Conservation (phyloP, 2,329 filamentous ascomycete species). For the Cladophialophora chaetospira region DNA sequence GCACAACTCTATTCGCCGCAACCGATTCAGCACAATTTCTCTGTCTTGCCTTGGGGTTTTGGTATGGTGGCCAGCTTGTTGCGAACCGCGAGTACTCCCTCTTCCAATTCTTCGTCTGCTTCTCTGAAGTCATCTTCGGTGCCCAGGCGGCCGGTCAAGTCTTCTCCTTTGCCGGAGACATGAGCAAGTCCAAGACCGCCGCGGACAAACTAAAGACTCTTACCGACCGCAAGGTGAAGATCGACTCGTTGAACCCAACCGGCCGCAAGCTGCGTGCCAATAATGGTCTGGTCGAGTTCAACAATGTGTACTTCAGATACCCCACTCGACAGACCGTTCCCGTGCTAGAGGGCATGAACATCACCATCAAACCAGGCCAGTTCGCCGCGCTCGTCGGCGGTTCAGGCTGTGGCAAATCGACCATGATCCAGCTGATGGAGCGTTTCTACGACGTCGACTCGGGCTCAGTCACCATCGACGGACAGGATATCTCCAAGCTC, state of each 20-base stretch:
- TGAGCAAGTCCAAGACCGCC: background rate
- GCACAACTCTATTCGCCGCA: constrained; percentile 66
- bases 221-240: background rate
- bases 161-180: background rate
- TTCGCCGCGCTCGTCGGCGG: constrained; percentile 76
- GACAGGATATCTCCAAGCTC: constrained; percentile 78
- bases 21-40: constrained; percentile 66
- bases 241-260: background rate
- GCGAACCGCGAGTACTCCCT: constrained; percentile 64
- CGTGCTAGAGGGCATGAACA: constrained; percentile 59
- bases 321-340: constrained; percentile 56
- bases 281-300: background rate
- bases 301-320: constrained; percentile 38
- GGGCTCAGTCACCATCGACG: constrained; percentile 79
- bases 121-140: constrained; percentile 43
- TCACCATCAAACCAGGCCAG: constrained; percentile 51
- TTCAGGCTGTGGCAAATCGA: constrained; percentile 89
- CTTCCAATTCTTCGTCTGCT: constrained; percentile 66
- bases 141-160: constrained; percentile 36
- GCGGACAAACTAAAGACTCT: background rate
- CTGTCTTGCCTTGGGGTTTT: constrained; percentile 64
- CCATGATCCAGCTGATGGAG: constrained; percentile 85
- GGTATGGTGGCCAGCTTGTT: constrained; percentile 65
- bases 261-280: background rate
- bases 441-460: constrained; percentile 87